Percentiles rank a stretch among this genome's conserved stretches.
phyloP scores from a whole-genome alignment of 371 early-diverging fungal species.

The Rhizopus stolonifer region DNA sequence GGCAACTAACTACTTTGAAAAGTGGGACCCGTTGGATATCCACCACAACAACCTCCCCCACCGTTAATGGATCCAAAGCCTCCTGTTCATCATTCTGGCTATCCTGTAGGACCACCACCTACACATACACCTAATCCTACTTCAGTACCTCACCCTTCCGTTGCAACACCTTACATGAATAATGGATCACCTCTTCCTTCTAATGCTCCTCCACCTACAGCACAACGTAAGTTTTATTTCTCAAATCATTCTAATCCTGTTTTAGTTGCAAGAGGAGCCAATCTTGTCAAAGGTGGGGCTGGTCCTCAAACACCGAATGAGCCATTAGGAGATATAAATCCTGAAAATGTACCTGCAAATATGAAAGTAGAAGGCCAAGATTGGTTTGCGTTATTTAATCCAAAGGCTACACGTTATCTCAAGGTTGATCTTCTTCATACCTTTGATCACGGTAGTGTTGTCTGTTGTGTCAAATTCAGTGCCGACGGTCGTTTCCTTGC shows the following conservation, averaged over 20 bases:
- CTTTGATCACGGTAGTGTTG: constrained; percentile 84
- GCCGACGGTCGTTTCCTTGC: constrained; percentile 87
- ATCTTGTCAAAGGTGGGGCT: background rate
- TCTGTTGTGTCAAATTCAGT: constrained; percentile 94
- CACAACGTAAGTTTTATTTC: constrained; percentile 24
- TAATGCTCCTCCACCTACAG: constrained; percentile 30
- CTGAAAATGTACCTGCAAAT: constrained; percentile 75
- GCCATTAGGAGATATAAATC: constrained; percentile 75
- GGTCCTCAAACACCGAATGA: constrained; percentile 3
- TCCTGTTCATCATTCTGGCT: constrained; percentile 26
- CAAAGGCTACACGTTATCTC: constrained; percentile 65
- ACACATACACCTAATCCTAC: constrained; percentile 9
- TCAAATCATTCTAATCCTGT: background rate
- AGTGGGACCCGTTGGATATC: constrained; percentile 30
- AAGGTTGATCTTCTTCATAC: constrained; percentile 82
- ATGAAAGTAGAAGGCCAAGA: constrained; percentile 88
- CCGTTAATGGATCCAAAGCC: constrained; percentile 36
- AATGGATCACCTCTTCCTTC: constrained; percentile 42
- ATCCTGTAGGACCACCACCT: constrained; percentile 21
- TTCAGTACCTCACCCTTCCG: constrained; percentile 27
- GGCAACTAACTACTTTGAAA: background rate
- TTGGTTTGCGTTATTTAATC: constrained; percentile 86
- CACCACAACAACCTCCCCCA: constrained; percentile 18
- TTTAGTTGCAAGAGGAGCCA: background rate
- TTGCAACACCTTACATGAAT: constrained; percentile 41